A percentile compares a stretch with the other conserved stretches of the same genome.
Conservation (phyloP, 306 rosid species). For the Amphicarpaea edgeworthii region DNA sequence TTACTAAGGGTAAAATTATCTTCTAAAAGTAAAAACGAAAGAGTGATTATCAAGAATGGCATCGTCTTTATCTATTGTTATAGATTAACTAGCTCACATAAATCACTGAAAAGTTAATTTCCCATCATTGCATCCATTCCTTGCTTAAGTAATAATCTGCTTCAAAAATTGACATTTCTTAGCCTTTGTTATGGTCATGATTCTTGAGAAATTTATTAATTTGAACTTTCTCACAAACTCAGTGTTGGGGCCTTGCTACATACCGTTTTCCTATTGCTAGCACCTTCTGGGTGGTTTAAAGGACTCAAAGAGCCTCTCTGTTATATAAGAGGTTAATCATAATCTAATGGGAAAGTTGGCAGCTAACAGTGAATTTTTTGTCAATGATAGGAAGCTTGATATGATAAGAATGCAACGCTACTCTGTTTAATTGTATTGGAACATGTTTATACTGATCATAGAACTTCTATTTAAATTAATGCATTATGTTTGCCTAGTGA, state of each 20-base stretch:
- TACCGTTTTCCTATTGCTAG: constrained; percentile 7
- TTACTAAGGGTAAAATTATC: no score
- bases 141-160: constrained; percentile 31
- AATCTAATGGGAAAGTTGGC: constrained; percentile 3
- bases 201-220: constrained; percentile 15
- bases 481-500: not conserved
- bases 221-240: not conserved
- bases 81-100: not conserved
- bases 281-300: not conserved
- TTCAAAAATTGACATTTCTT: constrained; percentile 7
- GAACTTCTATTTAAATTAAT: constrained; percentile 16
- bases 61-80: no score
- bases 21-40: no score
- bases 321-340: not conserved
- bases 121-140: constrained; percentile 10
- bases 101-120: not conserved
- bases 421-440: constrained; percentile 3
- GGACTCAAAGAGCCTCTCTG: constrained; percentile 17
- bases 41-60: no score
- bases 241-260: not conserved
- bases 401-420: not conserved
- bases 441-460: not conserved
- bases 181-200: constrained; percentile 22
- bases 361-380: constrained; percentile 26
- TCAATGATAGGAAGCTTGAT: constrained; percentile 26